Evolutionary conservation across 2,329 filamentous ascomycete species (phyloP), one percentile per base, ranked within the genome.

Genomic region (Triangularia verruculosa): DNA sequence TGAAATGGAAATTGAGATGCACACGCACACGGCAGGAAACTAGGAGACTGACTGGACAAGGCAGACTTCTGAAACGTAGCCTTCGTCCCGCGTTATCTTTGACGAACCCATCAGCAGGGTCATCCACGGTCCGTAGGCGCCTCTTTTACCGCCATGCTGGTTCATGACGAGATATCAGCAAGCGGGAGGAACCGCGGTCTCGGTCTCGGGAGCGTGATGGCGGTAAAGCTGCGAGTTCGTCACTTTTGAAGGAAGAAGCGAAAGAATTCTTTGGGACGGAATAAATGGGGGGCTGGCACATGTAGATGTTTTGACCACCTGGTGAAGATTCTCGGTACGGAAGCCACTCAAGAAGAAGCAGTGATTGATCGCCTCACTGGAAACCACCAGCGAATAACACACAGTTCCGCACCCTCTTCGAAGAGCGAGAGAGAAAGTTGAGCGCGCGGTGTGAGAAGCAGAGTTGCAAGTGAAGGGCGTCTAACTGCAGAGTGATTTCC

Each of bases 401-500:
- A 25, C 51, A 53, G 20, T 27, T 27, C 20, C 20, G 24, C 51
- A 53, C 20, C 51, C 51, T 27, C 20, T 24, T 53, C 11, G 20
- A 53, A 53, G 15, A 20, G 17, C 47, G 22, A 22, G 15, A 4
- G 22, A 52, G 15, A 52, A 20, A 52, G 22, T 27, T 20, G 24
- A 25, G 51, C 51, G 51, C 24, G 51, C 24, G 51, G 13, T 53
- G 51, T 24, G 51, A 53, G 39, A 13, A n/a, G 32, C 32, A 34
- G 32, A 24, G 9, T n/a, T n/a, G 51, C 24, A 58, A 58, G 56
- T 43, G 17, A 24, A 58, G 57, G 57, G 57, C 57, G 57, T 59
- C 34, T 59, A 59, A 58, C 34, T 59, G 57, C 57, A 59, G 24
- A 27, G 57, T 59, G 57, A 59, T 43, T 28, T 43, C 3, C 8